A percentile compares a stretch with the other conserved stretches of the same genome.
These are phyloP conservation scores for Pleurotus salmoneostramineus DNA, from an alignment of 768 basidiomycete species.

Conservation along the genomic window DNA sequence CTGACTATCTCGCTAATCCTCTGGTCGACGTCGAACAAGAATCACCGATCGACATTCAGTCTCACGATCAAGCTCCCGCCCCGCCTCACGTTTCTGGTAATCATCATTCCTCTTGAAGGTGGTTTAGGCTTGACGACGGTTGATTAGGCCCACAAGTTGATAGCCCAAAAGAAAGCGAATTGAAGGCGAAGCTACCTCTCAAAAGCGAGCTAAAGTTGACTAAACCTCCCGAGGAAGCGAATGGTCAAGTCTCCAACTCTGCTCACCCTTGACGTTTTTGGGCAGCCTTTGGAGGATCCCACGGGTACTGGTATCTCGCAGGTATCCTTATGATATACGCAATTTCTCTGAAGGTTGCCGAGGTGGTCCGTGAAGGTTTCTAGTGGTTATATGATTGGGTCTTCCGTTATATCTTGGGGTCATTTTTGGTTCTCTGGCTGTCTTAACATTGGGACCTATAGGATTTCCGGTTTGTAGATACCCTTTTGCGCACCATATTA, in stretches of 20 bases:
- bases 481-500: background rate
- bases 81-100: no score
- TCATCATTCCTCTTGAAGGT: no score
- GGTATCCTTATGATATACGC: slow-evolving; percentile 13
- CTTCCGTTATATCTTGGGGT: background rate
- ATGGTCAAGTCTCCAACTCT: background rate
- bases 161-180: background rate
- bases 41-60: background rate
- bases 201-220: background rate
- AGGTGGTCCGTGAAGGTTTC: slow-evolving; percentile 12
- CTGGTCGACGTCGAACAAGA: background rate
- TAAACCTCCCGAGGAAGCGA: background rate
- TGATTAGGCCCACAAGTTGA: background rate
- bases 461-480: background rate
- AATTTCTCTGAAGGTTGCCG: slow-evolving; percentile 22
- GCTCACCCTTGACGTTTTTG: slow-evolving; percentile 14
- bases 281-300: slow-evolving; percentile 13
- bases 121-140: no score
- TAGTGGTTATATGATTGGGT: slow-evolving; percentile 4
- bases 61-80: background rate
- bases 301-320: slow-evolving; percentile 11
- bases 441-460: background rate
- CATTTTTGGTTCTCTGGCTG: background rate
- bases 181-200: background rate
- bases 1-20: background rate